Base-by-base conservation (phyloP, 1,284 basidiomycete species). In the Fistulinella cinereoalba region DNA sequence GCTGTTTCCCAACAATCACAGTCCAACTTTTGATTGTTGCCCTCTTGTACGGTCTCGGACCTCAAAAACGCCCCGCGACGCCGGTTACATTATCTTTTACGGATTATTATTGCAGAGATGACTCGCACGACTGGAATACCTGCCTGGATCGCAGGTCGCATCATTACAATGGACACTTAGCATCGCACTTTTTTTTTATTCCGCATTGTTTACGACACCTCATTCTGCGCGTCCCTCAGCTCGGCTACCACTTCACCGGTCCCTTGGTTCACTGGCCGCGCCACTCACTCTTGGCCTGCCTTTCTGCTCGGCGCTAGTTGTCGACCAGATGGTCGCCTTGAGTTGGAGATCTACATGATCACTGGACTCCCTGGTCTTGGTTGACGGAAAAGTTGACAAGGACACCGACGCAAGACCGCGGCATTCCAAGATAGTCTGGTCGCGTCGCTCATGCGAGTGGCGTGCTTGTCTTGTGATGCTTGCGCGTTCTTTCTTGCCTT, bases 401-500 rank as follows among this genome's bases (percentile, higher is more conserved):
- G n/a, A 80, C 77, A 76, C 68, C 56, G 75, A 83, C 82, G 71
- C 81, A 85, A 81, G 83, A 85, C 82, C 74, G 69, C 69, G 65
- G 64, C 51, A 59, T 75, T 76, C 77, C 65, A 78, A 81, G 76
- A 70, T 70, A n/a, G 69, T 65, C 66, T 33, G 61, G 61, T 60
- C 59, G 43, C 38, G 57, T 60, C 64, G 6, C 64, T 66, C 69
- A 64, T 53, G 63, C 60, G 65, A 68, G 70, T 61, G 67, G 73
- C 66, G 70, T 71, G 72, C 71, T 71, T n/a, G 74, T 71, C 69
- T 81, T 75, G 73, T 75, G 68, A 68, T 62, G 46, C 66, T 68
- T 56, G 71, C 67, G 81, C 68, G 61, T 56, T 24, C 65, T 19
- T 67, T n/a, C 68, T 63, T 65, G 69, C 71, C 69, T 67, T 71